Base-by-base conservation (phyloP, 148 eudicot genomes). In the Fagopyrum tataricum region DNA sequence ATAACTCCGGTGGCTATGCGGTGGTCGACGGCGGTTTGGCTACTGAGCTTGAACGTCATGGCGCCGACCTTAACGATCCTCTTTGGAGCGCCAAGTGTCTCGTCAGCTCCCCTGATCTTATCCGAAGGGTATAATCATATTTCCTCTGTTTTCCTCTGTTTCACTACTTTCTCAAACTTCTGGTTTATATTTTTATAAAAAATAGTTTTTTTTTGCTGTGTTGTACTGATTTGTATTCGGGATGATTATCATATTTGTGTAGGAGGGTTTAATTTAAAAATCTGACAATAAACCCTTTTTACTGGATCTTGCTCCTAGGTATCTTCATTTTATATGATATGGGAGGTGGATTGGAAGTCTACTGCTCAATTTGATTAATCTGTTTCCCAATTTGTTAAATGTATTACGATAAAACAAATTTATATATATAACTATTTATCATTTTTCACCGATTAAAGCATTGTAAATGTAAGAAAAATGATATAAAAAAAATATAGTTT, bases 31-130 rank as follows among this genome's bases (percentile, higher is more conserved):
- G 78, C 49, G 78, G 78, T 18, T 52, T 76, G 41, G 78, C 78
- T 14, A 76, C 78, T 3, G 78, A 76, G 67, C 73, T 76, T 6
- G 78, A 76, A 24, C 78, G 51, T 18, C 78, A 67, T 10, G 78
- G 78, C 55, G 78, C 78, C 17, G 73, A 76, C 42, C 73, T 76
- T 7, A 68, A 76, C 51, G 78, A 76, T 10, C 73, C 78, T 12
- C 78, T 76, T 12, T 76, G 78, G 78, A 76, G 78, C 52, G 78
- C 78, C 52, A 76, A 68, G 52, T 76, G 78, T 9, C 78, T 76
- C 66, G 12, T 76, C 64, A 67, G 21, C 49, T 76, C 78, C 43
- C 67, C 78, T 15, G 37, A 67, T 17, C 78, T 69, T 18, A 76
- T 76, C 55, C 46, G 72, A 31, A 47, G 59, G 61, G 77, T 75